Percentiles rank a stretch among this genome's conserved stretches.
phyloP scores from a whole-genome alignment of 2,329 filamentous ascomycete genomes.

The Dothidotthia symphoricarpi region DNA sequence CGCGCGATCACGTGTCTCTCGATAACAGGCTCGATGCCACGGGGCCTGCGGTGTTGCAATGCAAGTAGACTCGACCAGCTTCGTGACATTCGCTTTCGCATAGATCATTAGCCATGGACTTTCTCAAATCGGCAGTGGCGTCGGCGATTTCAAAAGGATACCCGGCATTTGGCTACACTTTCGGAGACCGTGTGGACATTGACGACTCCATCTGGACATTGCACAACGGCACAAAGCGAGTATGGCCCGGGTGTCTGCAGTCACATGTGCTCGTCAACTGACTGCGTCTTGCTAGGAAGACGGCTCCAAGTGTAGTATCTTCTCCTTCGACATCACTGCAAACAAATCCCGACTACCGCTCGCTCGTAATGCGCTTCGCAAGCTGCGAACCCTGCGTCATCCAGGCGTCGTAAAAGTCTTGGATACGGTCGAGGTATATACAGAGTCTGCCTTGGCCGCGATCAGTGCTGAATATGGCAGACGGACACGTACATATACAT shows the following conservation, averaged over 20 bases:
- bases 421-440: constrained; percentile 81
- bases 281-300: constrained; percentile 66
- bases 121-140: constrained; percentile 94
- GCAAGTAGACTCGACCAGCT: too few species aligned
- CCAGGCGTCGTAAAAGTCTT: constrained; percentile 92
- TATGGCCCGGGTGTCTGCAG: constrained; percentile 45
- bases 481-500: constrained; percentile 96
- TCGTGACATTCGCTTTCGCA: too few species aligned
- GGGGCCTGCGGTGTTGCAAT: too few species aligned
- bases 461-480: constrained; percentile 47
- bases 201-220: constrained; percentile 96
- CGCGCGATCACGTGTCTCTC: constrained; percentile 14
- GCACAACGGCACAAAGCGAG: constrained; percentile 88
- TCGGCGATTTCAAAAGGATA: constrained; percentile 89
- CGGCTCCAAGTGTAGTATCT: constrained; percentile 90
- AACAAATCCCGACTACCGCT: constrained; percentile 81
- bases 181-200: constrained; percentile 88
- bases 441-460: not conserved
- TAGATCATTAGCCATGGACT: constrained; percentile 69
- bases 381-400: constrained; percentile 87
- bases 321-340: constrained; percentile 84
- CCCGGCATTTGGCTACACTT: constrained; percentile 85
- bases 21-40: too few species aligned
- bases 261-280: constrained; percentile 15
- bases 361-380: constrained; percentile 90